Evolutionary conservation across 2,329 filamentous ascomycete genomes (phyloP).

Genomic region (Blumeriella jaapii): DNA sequence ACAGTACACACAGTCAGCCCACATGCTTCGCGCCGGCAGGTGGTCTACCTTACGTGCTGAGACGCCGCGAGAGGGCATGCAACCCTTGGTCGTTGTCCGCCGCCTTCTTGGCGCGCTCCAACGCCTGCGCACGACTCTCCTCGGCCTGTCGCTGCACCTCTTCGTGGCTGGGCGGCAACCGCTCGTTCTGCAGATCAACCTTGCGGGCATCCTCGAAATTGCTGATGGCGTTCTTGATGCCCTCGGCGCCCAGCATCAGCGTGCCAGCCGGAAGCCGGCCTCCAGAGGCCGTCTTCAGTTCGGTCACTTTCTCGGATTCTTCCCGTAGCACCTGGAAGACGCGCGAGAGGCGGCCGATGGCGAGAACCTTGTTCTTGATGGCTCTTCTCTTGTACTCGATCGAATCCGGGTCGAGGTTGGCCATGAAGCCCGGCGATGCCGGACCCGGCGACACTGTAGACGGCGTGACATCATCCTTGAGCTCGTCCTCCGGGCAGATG

Average conservation of each 20-base stretch:
- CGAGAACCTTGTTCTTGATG: constrained; percentile 99
- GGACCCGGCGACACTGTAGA: constrained; percentile 51
- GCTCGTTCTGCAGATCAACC: constrained; percentile 94
- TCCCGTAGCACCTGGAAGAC: constrained; percentile 98
- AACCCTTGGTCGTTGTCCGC: constrained; percentile 87
- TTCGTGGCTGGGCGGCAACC: constrained; percentile 81
- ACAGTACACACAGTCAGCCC: constrained; percentile 1
- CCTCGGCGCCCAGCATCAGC: constrained; percentile 94
- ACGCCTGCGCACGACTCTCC: constrained; percentile 67
- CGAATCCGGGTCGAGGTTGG: constrained; percentile 60
- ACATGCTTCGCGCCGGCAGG: neutral
- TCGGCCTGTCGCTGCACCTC: constrained; percentile 79
- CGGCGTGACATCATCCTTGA: constrained; percentile 76
- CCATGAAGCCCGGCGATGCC: constrained; percentile 57
- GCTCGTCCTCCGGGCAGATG: constrained; percentile 97
- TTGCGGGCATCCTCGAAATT: constrained; percentile 95
- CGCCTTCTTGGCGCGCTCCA: constrained; percentile 76
- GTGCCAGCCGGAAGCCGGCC: constrained; percentile 89
- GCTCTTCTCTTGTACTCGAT: constrained; percentile 90
- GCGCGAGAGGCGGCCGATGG: constrained; percentile 88
- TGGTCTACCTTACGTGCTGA: constrained; percentile 80
- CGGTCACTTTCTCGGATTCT: constrained; percentile 91
- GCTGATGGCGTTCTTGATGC: constrained; percentile 96
- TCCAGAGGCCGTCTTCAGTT: constrained; percentile 92
- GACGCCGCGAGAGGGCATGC: constrained; percentile 74